Base-by-base conservation (phyloP, 225 moss, liverwort and hornwort genomes). In the Pseudoscleropodium purum region DNA sequence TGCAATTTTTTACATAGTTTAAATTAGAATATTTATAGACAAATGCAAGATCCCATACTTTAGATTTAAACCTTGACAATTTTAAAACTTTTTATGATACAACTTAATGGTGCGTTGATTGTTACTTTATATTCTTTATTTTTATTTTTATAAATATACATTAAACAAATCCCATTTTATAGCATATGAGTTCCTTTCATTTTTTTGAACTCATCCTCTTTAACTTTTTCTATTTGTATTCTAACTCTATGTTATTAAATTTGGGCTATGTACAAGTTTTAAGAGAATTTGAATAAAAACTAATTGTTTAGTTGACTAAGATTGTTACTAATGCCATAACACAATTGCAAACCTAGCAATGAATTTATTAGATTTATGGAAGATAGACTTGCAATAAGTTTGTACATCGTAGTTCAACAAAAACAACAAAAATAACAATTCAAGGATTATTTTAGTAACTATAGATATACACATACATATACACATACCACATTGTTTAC, bases 141-240 rank as follows among this genome's bases (percentile, higher is more conserved):
- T n/a, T n/a, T n/a, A n/a, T 77, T 36, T 36, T 8, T 77, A 9
- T 36, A 23, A 23, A 2, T 23, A 52, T 9, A 5, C 3, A 52
- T 77, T 14, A 52, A 13, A 52, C 2, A 52, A 8, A 2, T 34
- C 1, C 6, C 2, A 13, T 29, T 76, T 34, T 8, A 11, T 31
- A 5, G 16, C 13, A 34, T 34, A 21, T 2, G 0, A 21, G 0
- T 34, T 34, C 8, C 3, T 2, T 34, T 51, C 33, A 45, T 31
- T 49, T 47, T 75, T 1, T 0, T 4, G 2, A 1, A 29, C 3
- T 4, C 1, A 7, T 33, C 2, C 2, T 51, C 5, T 5, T 51
- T 21, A 5, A 21, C 13, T 76, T 52, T 2, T 52, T 52, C 1
- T 36, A 52, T 77, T 23, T 36, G 11, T 33, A 2, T 54, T 36